These are phyloP conservation scores for Penicillium digitatum DNA, from an alignment of 2,329 filamentous ascomycete species.

Conservation along the genomic window DNA sequence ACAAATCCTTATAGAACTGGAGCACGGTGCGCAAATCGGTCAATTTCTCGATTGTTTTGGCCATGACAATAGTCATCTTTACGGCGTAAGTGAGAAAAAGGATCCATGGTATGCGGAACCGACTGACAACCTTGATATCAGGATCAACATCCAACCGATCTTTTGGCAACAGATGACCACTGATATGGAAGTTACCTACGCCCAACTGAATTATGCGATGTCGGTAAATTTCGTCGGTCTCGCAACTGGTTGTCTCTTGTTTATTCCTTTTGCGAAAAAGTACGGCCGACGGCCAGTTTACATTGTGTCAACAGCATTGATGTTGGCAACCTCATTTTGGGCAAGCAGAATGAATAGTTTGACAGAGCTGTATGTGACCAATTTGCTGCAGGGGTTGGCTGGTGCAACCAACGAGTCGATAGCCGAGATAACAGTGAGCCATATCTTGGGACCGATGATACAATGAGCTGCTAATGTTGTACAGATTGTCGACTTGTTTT, in stretches of 20 bases:
- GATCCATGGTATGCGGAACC: not conserved
- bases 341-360: slow-evolving; percentile 40
- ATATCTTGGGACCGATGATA: slow-evolving; percentile 30
- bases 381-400: slow-evolving; percentile 41
- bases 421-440: slow-evolving; percentile 41
- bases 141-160: slow-evolving; percentile 40
- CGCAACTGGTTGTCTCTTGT: slow-evolving; percentile 43
- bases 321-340: slow-evolving; percentile 43
- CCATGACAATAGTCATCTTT: slow-evolving; percentile 45
- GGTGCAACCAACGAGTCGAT: slow-evolving; percentile 42
- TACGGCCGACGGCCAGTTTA: slow-evolving; percentile 48
- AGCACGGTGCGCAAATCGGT: slow-evolving; percentile 38
- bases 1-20: slow-evolving; percentile 43
- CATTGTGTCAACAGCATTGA: slow-evolving; percentile 40
- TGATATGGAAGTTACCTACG: slow-evolving; percentile 44
- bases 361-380: slow-evolving; percentile 45
- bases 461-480: not conserved
- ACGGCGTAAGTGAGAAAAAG: slow-evolving; percentile 27
- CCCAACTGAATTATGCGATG: slow-evolving; percentile 44
- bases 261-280: slow-evolving; percentile 48
- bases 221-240: slow-evolving; percentile 47
- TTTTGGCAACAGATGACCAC: slow-evolving; percentile 47
- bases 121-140: not conserved
- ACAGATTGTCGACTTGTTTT: slow-evolving; percentile 48
- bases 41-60: slow-evolving; percentile 43